Evolutionary conservation across 2,329 filamentous ascomycete genomes (phyloP).

Genomic region (Colletotrichum trifolii): DNA sequence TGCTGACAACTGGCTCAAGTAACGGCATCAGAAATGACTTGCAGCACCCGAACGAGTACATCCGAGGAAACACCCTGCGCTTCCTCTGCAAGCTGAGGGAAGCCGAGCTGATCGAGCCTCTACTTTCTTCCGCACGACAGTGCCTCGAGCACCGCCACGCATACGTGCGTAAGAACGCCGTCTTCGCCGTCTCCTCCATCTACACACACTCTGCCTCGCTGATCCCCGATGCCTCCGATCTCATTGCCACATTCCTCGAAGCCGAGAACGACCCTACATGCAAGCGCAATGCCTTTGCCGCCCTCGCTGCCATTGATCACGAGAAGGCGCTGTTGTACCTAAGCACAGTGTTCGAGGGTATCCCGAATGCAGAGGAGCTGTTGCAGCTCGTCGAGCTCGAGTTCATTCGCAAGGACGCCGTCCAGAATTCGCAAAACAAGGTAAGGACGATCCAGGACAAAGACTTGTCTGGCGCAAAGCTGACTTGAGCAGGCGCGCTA

Average conservation of each 20-base stretch:
- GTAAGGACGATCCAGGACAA: conserved; percentile 54
- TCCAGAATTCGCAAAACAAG: conserved; percentile 95
- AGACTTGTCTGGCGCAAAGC: conserved; percentile 3
- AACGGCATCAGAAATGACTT: conserved; percentile 98
- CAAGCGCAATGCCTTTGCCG: conserved; percentile 97
- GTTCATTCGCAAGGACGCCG: conserved; percentile 97
- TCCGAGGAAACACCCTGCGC: conserved; percentile 96
- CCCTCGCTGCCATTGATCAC: conserved; percentile 90
- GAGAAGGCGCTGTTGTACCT: conserved; percentile 91
- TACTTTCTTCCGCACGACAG: conserved; percentile 89
- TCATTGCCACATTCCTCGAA: conserved; percentile 89
- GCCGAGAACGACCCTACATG: conserved; percentile 93
- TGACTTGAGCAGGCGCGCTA: conserved; percentile 77
- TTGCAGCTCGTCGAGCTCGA: conserved; percentile 94
- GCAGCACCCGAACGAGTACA: conserved; percentile 98
- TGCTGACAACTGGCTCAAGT: conserved; percentile 58
- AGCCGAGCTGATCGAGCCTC: conserved; percentile 93
- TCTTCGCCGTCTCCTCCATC: conserved; percentile 93
- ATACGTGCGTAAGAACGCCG: conserved; percentile 98
- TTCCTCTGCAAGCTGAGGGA: conserved; percentile 98
- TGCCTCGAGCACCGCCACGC: conserved; percentile 97
- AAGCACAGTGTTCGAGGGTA: conserved; percentile 89
- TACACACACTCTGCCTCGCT: conserved; percentile 89
- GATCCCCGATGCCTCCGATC: conserved; percentile 94
- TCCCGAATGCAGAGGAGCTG: conserved; percentile 93